These are phyloP conservation scores for Cladophialophora bantiana DNA, from an alignment of 2,329 filamentous ascomycete species.

Conservation along the genomic window DNA sequence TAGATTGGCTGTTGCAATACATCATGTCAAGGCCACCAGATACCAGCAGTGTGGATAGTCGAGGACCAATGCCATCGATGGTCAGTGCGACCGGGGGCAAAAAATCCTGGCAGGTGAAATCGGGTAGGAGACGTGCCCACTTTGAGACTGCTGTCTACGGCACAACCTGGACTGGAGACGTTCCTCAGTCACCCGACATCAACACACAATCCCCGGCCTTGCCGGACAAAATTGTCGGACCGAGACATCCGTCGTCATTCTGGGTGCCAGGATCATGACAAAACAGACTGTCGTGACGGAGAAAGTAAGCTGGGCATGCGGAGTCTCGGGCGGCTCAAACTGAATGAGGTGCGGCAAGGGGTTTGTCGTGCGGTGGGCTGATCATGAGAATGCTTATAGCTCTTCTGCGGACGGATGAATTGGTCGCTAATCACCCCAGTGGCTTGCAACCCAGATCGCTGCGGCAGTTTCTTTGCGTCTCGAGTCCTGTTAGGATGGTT, in stretches of 20 bases:
- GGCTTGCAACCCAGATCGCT: neutral
- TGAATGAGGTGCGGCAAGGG: neutral
- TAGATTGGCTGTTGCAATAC: constrained; percentile 29
- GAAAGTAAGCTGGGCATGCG: neutral
- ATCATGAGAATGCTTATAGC: neutral
- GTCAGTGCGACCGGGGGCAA: neutral
- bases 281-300: neutral
- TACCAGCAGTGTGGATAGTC: neutral
- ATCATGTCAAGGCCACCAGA: constrained; percentile 2
- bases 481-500: neutral
- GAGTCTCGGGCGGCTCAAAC: neutral
- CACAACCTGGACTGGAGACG: constrained; percentile 4
- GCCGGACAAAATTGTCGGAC: neutral
- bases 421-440: neutral
- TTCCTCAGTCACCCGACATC: neutral
- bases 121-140: constrained; percentile 8
- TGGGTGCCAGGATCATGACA: neutral
- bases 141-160: constrained; percentile 10
- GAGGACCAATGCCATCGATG: neutral
- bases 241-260: neutral
- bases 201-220: neutral
- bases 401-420: neutral
- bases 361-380: neutral
- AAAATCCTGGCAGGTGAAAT: neutral
- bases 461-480: neutral